phyloP scores from a whole-genome alignment of 768 basidiomycete species.

The Lyophyllum semitale region DNA sequence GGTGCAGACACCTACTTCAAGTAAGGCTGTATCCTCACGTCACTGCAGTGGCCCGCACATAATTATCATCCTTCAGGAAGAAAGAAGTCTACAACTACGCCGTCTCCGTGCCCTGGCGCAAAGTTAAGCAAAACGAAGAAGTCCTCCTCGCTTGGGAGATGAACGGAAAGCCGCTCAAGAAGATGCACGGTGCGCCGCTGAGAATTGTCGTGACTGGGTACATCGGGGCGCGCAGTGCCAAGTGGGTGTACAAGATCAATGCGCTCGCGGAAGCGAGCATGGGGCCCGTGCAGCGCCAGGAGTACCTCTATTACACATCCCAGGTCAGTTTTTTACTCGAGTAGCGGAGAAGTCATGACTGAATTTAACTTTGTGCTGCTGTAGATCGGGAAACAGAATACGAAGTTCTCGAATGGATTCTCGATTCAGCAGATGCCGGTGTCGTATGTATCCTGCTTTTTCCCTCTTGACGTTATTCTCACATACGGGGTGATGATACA shows the following conservation, averaged over 20 bases:
- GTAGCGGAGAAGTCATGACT: not conserved
- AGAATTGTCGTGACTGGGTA: conserved; percentile 53
- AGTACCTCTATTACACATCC: conserved; percentile 53
- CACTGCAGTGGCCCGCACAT: not conserved
- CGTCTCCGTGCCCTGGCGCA: conserved; percentile 51
- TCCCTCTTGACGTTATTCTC: not conserved
- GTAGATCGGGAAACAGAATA: conserved; percentile 55
- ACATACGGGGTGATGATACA: conserved; percentile 14
- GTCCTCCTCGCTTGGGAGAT: conserved; percentile 57
- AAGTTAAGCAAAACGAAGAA: conserved; percentile 47
- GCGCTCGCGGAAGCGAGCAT: conserved; percentile 48
- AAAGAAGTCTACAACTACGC: conserved; percentile 39
- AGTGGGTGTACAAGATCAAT: conserved; percentile 57
- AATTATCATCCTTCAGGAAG: conserved; percentile 24
- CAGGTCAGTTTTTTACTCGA: conserved; percentile 32
- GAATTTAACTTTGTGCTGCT: not conserved
- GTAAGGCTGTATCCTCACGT: conserved; percentile 22
- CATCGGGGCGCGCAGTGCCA: conserved; percentile 55
- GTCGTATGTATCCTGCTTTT: conserved; percentile 38
- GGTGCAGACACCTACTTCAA: conserved; percentile 62
- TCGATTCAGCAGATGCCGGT: conserved; percentile 62
- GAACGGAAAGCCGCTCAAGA: conserved; percentile 49
- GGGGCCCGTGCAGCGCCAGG: conserved; percentile 54
- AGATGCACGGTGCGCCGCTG: conserved; percentile 52
- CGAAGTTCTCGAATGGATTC: conserved; percentile 53